Evolutionary conservation across 345 rosid genomes (phyloP), one percentile per base, ranked within the genome.

Genomic region (Passiflora organensis): DNA sequence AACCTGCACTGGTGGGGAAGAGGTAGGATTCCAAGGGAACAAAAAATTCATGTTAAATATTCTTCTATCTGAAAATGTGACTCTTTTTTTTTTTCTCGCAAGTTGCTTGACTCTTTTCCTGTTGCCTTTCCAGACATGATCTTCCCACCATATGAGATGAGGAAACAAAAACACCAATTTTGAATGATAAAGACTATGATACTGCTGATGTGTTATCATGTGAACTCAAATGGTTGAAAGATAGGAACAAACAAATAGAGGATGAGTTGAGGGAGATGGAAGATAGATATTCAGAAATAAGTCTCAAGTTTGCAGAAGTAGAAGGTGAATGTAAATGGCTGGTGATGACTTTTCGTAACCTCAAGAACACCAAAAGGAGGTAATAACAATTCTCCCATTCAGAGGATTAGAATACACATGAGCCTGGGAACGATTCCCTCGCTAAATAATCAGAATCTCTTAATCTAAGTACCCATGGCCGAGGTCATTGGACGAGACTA

Each of bases 271-370:
- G 79, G 74, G 97, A 94, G 45, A 89, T 83, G 89, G 84, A 94
- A 81, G 96, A 82, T 54, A 78, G 88, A 68, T 89, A 94, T 67
- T 81, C 96, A 55, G 96, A 86, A 72, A 82, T 83, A 63, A 87
- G 99, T 61, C 84, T 94, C 62, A 82, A 70, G 67, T 93, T 86
- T 67, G 99, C 96, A 57, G 91, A 82, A 69, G 99, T 89, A 9
- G 97, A 94, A 83, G 85, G 97, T 16, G 95, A 89, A 76, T 79
- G 99, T 67, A 91, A 89, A 53, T 75, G 76, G 72, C 95, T 94
- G 62, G 87, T 85, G 46, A 89, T 94, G 96, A 80, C 85, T 2
- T 72, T 85, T 52, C 65, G 89, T 46, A 87, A 85, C 72, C 84
- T 82, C 46, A 83, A 85, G 76, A 93, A 89, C 58, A 77, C 83